Conservation (phyloP, 225 moss, liverwort and hornwort species). For the Antitrichia curtipendula region DNA sequence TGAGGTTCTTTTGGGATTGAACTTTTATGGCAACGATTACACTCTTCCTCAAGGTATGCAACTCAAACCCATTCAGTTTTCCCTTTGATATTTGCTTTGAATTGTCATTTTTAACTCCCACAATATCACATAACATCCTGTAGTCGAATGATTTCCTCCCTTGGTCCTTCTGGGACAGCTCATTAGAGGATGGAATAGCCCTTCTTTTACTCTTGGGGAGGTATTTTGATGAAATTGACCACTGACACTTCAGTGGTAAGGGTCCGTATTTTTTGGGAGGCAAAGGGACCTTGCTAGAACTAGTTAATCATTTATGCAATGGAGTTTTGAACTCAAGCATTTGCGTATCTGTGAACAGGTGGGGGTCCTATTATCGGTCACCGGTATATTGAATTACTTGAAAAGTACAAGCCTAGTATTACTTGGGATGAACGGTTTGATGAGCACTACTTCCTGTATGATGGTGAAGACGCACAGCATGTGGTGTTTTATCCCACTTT, state of each 20-base stretch:
- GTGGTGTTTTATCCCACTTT: slow-evolving; percentile 77
- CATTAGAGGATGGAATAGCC: background rate
- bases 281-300: background rate
- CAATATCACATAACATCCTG: background rate
- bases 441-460: slow-evolving; percentile 70
- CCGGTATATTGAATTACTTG: slow-evolving; percentile 47
- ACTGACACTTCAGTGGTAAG: background rate
- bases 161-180: background rate
- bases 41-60: slow-evolving; percentile 62
- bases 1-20: slow-evolving; percentile 63
- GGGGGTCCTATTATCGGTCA: slow-evolving; percentile 67
- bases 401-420: slow-evolving; percentile 48
- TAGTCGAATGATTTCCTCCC: background rate
- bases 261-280: background rate
- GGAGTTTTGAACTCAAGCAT: background rate
- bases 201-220: background rate
- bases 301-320: background rate
- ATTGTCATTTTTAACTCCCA: background rate
- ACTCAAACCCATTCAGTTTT: background rate
- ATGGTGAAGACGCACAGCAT: slow-evolving; percentile 26
- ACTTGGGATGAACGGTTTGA: slow-evolving; percentile 61
- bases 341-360: slow-evolving; percentile 31
- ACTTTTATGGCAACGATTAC: slow-evolving; percentile 92
- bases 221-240: background rate
- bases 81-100: background rate